A percentile compares a stretch with the other conserved stretches of the same genome.
Conservation (phyloP, 345 rosid genomes). For the Aurinia saxatilis region DNA sequence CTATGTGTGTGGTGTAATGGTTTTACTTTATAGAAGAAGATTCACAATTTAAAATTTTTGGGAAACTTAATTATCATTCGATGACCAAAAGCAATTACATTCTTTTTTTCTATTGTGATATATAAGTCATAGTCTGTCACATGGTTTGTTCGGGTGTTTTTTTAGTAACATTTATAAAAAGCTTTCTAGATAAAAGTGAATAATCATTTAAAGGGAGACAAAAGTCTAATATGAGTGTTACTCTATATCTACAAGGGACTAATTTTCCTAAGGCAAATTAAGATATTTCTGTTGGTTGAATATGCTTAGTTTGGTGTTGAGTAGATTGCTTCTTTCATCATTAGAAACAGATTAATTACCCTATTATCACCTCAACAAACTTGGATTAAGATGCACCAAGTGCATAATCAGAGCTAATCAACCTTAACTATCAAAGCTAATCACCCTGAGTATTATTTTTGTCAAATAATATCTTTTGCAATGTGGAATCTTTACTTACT, state of each 20-base stretch:
- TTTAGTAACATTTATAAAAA: not conserved
- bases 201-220: slow-evolving; percentile 2
- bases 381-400: slow-evolving; percentile 22
- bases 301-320: not conserved
- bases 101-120: not conserved
- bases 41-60: not conserved
- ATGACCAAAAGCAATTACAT: not conserved
- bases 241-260: not conserved
- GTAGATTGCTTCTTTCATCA: slow-evolving; percentile 9
- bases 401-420: not conserved
- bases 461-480: not conserved
- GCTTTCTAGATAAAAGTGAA: not conserved
- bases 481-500: too few species aligned
- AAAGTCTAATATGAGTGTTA: not conserved
- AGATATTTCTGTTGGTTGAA: slow-evolving; percentile 1
- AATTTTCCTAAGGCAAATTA: not conserved
- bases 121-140: not conserved
- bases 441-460: not conserved
- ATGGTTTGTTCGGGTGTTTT: not conserved
- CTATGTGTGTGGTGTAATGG: not conserved
- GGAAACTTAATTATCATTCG: not conserved
- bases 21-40: slow-evolving; percentile 18
- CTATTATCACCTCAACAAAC: slow-evolving; percentile 11
- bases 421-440: not conserved
- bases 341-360: slow-evolving; percentile 13